Evolutionary conservation across 2,329 filamentous ascomycete genomes (phyloP).

Genomic region (Botryotinia globosa): DNA sequence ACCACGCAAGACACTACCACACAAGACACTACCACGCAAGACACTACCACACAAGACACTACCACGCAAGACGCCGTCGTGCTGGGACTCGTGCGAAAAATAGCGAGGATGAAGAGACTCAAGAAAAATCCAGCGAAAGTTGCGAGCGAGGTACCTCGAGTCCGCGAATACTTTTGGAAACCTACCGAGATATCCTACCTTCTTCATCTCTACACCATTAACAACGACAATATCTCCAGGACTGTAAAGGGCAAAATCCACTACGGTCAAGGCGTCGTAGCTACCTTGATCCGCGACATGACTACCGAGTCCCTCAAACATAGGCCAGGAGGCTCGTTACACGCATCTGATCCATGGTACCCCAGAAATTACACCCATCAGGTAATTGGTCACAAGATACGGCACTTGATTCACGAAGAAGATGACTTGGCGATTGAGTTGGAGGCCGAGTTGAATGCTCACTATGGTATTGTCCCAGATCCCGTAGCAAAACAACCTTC

Average conservation of each 20-base stretch:
- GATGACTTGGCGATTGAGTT: background rate
- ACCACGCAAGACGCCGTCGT: background rate
- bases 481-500: too few species aligned
- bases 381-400: fast-evolving
- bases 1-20: background rate
- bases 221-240: background rate
- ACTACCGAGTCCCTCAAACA: background rate
- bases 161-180: background rate
- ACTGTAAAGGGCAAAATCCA: fast-evolving
- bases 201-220: background rate
- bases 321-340: background rate
- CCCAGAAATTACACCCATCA: background rate
- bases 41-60: background rate
- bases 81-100: background rate
- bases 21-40: background rate
- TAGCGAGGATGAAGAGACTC: background rate
- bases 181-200: background rate
- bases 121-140: background rate
- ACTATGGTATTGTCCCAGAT: background rate
- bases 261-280: fast-evolving
- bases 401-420: fast-evolving
- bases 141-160: too few species aligned
- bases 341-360: background rate
- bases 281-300: background rate
- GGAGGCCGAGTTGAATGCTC: background rate